These are phyloP conservation scores for Blastobotrys proliferans DNA, from an alignment of 1,139 yeast species.

Conservation along the genomic window DNA sequence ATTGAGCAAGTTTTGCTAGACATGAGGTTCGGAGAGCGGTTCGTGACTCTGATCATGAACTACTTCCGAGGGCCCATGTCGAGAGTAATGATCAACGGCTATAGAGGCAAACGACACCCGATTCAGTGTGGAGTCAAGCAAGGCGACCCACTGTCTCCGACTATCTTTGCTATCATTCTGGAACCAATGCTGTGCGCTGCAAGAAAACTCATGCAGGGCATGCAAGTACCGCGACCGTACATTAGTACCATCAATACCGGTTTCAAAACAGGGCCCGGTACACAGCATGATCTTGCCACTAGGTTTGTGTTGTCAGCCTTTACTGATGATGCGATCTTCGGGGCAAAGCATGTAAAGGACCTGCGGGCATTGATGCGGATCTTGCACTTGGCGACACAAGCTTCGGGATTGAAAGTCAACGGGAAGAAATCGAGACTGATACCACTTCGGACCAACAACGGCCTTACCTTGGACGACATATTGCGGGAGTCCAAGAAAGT, in stretches of 20 bases:
- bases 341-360: not conserved
- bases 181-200: conserved; percentile 7
- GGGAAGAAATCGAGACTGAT: not conserved
- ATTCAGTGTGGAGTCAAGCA: conserved; percentile 4
- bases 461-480: not conserved
- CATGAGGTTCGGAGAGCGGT: not conserved
- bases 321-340: conserved; percentile 6
- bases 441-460: not conserved
- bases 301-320: not conserved
- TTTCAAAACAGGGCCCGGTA: not conserved
- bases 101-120: not conserved
- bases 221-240: not conserved
- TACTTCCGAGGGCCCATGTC: not conserved
- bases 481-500: too few species aligned
- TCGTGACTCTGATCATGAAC: not conserved
- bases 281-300: not conserved
- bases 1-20: not conserved
- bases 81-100: not conserved
- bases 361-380: not conserved
- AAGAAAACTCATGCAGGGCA: not conserved
- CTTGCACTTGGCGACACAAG: not conserved
- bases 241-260: not conserved
- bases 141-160: conserved; percentile 8
- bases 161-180: conserved; percentile 2
- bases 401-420: conserved; percentile 1